Conservation (phyloP, 148 eudicot genomes). For the Rhododendron williamsianum region DNA sequence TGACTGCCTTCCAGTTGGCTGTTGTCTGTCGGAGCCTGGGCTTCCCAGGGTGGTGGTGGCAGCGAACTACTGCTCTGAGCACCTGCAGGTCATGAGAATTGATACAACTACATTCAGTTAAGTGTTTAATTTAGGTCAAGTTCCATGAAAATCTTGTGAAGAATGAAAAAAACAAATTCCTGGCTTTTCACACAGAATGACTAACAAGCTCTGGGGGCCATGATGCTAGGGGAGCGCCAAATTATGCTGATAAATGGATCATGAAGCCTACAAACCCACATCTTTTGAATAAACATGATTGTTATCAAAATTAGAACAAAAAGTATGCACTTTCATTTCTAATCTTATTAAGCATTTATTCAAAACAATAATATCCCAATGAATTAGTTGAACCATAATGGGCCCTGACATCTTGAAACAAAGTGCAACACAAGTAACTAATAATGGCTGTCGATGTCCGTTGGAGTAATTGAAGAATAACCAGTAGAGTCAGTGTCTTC, state of each 20-base stretch:
- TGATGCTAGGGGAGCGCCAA: background rate
- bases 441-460: background rate
- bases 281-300: background rate
- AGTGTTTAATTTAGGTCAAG: background rate
- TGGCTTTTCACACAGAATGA: background rate
- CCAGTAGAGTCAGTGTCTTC: background rate
- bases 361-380: background rate
- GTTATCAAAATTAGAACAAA: background rate
- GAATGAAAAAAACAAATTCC: background rate
- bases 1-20: slow-evolving; percentile 35
- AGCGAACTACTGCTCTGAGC: slow-evolving; percentile 47
- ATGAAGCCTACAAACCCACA: background rate
- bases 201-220: background rate
- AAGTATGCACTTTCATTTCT: background rate
- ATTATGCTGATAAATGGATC: background rate
- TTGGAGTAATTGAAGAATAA: background rate
- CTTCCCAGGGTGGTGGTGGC: slow-evolving; percentile 98
- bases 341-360: background rate
- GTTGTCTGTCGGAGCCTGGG: slow-evolving; percentile 40
- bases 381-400: background rate
- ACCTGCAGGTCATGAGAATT: slow-evolving; percentile 31
- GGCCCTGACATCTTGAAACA: background rate
- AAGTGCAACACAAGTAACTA: background rate
- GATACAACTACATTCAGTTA: background rate
- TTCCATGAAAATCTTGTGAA: background rate